Evolutionary conservation across 2,329 filamentous ascomycete species (phyloP).

Genomic region (Colletotrichum eleusines): DNA sequence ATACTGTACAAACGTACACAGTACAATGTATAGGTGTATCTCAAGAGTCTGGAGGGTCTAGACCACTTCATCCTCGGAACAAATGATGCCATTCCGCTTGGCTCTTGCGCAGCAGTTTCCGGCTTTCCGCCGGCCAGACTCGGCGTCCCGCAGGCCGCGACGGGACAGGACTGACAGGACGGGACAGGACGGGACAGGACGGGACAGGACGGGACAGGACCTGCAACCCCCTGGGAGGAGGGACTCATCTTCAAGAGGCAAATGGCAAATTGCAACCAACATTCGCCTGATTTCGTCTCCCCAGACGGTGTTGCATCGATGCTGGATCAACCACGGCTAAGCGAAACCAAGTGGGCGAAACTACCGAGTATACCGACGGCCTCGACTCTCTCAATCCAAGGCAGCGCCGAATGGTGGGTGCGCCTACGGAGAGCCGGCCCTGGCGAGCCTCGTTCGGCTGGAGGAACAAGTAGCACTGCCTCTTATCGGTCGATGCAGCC

Average conservation of each 20-base stretch:
- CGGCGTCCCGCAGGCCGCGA: background rate
- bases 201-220: background rate
- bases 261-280: background rate
- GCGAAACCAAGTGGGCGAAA: background rate
- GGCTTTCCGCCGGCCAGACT: background rate
- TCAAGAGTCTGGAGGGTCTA: background rate
- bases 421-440: background rate
- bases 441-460: background rate
- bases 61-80: background rate
- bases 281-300: background rate
- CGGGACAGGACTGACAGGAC: no score
- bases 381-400: background rate
- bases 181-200: no score
- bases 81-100: conserved; percentile 13
- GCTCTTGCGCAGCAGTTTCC: background rate
- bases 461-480: background rate
- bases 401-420: background rate
- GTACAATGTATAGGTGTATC: background rate
- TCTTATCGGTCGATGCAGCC: background rate
- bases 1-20: no score
- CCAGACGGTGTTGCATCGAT: conserved; percentile 1
- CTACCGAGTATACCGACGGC: no score
- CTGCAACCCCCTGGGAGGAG: background rate
- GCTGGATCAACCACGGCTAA: conserved; percentile 7
- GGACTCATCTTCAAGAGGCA: background rate